Evolutionary conservation across 2,329 filamentous ascomycete genomes (phyloP).

Genomic region (Pyrenophora tritici-repentis): DNA sequence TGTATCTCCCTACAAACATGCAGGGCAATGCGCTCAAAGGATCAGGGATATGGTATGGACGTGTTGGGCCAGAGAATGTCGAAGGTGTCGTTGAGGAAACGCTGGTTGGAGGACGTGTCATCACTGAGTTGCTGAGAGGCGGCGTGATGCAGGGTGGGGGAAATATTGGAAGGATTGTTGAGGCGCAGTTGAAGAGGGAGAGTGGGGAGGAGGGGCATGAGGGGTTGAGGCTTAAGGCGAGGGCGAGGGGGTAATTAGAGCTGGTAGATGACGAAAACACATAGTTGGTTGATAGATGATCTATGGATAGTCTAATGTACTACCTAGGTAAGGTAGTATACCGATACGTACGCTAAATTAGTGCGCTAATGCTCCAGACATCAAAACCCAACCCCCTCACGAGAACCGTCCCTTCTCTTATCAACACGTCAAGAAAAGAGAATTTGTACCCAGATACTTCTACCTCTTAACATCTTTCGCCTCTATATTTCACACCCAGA

Average conservation of each 20-base stretch:
- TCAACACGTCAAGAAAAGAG: no score
- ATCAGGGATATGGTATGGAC: slow-evolving; percentile 80
- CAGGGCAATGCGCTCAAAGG: slow-evolving; percentile 65
- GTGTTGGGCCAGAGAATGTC: slow-evolving; percentile 75
- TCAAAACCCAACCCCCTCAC: no score
- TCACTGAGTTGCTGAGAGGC: slow-evolving; percentile 73
- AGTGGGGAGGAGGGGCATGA: slow-evolving; percentile 31
- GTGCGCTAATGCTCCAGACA: no score
- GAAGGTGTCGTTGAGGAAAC: slow-evolving; percentile 77
- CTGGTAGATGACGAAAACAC: background rate
- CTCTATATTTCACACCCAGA: no score
- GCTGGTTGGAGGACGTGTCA: slow-evolving; percentile 67
- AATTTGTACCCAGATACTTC: no score
- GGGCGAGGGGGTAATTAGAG: slow-evolving; percentile 6
- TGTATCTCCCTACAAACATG: slow-evolving; percentile 70
- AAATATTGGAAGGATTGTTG: slow-evolving; percentile 37
- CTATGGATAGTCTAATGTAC: no score
- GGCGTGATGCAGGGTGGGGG: slow-evolving; percentile 56
- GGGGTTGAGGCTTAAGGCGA: slow-evolving; percentile 28
- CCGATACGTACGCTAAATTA: no score
- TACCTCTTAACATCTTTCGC: no score
- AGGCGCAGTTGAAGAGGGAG: slow-evolving; percentile 37
- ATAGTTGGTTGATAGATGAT: no score
- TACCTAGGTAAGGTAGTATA: no score
- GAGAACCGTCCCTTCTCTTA: no score